These are phyloP conservation scores for Kodamaea jinghongensis DNA, from an alignment of 805 yeast species.

Conservation along the genomic window DNA sequence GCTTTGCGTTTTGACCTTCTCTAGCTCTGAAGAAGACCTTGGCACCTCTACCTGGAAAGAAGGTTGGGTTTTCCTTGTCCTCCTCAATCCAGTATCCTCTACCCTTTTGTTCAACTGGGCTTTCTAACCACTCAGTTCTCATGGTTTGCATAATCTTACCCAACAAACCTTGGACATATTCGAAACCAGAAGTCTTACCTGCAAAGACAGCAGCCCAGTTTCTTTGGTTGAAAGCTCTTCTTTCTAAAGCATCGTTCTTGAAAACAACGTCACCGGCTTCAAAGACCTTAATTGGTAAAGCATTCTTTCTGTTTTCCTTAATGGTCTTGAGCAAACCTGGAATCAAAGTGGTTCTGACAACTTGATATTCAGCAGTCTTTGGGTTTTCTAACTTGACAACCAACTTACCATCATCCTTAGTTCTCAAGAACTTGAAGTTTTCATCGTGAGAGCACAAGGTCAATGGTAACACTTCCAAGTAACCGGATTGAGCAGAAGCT, in stretches of 20 bases:
- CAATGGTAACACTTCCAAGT: conserved; percentile 94
- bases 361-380: conserved; percentile 94
- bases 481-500: conserved; percentile 92
- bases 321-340: conserved; percentile 96
- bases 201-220: conserved; percentile 93
- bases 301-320: conserved; percentile 92
- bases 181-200: conserved; percentile 95
- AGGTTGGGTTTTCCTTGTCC: conserved; percentile 63
- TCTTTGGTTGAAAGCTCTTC: conserved; percentile 89
- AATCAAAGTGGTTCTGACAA: conserved; percentile 88
- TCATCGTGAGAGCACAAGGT: conserved; percentile 96
- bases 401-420: conserved; percentile 64
- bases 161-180: conserved; percentile 87
- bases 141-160: conserved; percentile 96
- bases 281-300: conserved; percentile 91
- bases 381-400: conserved; percentile 95
- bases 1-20: conserved; percentile 53
- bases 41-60: conserved; percentile 98
- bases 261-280: conserved; percentile 94
- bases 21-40: conserved; percentile 69
- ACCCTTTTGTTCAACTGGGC: conserved; percentile 44
- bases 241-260: conserved; percentile 75
- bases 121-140: conserved; percentile 79
- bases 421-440: conserved; percentile 83
- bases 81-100: conserved; percentile 90